phyloP scores from a whole-genome alignment of 164 flowering plant species.

The Vitis riparia region DNA sequence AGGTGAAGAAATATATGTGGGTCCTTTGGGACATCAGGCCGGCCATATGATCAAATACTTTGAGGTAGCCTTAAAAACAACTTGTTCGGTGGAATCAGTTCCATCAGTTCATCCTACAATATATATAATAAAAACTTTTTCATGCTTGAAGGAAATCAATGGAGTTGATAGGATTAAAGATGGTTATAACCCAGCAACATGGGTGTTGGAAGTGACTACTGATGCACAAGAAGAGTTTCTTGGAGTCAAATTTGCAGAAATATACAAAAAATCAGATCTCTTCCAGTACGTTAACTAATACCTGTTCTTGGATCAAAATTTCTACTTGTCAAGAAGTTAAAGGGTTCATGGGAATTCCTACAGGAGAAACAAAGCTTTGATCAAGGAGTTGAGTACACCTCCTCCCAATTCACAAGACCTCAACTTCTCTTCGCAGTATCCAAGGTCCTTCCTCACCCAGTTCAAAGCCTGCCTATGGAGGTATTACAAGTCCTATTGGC shows the following conservation, averaged over 20 bases:
- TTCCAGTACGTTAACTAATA: slow-evolving; percentile 16
- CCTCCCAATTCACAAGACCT: slow-evolving; percentile 9
- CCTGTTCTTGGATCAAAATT: neutral
- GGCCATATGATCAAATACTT: slow-evolving; percentile 39
- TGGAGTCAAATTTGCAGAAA: slow-evolving; percentile 28
- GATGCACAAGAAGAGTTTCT: slow-evolving; percentile 35
- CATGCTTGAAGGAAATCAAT: slow-evolving; percentile 25
- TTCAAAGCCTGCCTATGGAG: slow-evolving; percentile 13
- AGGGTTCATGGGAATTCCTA: neutral
- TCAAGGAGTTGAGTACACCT: slow-evolving; percentile 1
- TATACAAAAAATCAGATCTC: slow-evolving; percentile 37
- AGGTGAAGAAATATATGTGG: slow-evolving; percentile 46
- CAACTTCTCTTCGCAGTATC: slow-evolving; percentile 1
- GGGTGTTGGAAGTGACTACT: slow-evolving; percentile 50
- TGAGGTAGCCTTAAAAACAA: slow-evolving; percentile 25
- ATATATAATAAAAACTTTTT: neutral
- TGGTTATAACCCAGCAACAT: slow-evolving; percentile 49
- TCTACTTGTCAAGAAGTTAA: neutral
- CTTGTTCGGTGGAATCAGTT: neutral
- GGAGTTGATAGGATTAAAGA: slow-evolving; percentile 41
- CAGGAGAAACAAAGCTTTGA: slow-evolving; percentile 10
- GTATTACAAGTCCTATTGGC: slow-evolving; percentile 9
- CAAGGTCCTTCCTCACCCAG: slow-evolving; percentile 9
- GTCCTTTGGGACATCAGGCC: slow-evolving; percentile 42
- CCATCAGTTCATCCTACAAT: neutral